Evolutionary conservation across 2,329 filamentous ascomycete species (phyloP).

Genomic region (Pseudogymnoascus sp.): DNA sequence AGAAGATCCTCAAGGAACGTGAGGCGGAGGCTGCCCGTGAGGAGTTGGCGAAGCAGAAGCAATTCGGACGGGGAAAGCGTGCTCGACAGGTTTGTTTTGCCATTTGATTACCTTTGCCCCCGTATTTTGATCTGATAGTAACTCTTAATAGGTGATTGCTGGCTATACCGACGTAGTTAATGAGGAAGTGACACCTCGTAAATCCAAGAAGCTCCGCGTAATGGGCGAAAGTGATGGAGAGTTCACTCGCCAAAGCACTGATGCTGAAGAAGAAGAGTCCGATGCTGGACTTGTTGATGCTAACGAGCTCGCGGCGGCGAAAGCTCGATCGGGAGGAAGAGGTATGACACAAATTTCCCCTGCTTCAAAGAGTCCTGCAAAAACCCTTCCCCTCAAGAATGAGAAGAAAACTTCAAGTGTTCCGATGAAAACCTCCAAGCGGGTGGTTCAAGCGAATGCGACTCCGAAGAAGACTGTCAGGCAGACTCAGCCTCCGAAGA

Average conservation of each 20-base stretch:
- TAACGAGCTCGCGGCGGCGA: not conserved
- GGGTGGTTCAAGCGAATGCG: not conserved
- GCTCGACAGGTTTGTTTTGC: conserved; percentile 23
- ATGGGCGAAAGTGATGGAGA: conserved; percentile 13
- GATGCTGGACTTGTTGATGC: not conserved
- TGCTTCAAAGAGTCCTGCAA: not conserved
- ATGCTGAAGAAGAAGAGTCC: conserved; percentile 13
- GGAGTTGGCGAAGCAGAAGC: conserved; percentile 59
- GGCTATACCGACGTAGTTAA: conserved; percentile 13
- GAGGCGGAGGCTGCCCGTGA: conserved; percentile 71
- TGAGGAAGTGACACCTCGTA: conserved; percentile 12
- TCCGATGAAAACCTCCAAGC: not conserved
- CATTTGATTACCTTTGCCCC: not conserved
- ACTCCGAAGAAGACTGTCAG: not conserved
- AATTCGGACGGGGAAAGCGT: conserved; percentile 79
- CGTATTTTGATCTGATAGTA: not conserved
- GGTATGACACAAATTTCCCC: not conserved
- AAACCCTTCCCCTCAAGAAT: not conserved
- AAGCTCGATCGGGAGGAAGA: conserved; percentile 4
- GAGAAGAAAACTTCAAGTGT: not conserved
- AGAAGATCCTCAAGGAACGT: conserved; percentile 76
- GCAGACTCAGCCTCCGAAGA: not conserved
- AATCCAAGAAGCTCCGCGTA: not conserved
- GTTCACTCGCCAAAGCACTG: conserved; percentile 10
- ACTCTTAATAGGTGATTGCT: conserved; percentile 8